Base-by-base conservation (phyloP, 352 stramenopile species). In the Paralagenidium karlingii region DNA sequence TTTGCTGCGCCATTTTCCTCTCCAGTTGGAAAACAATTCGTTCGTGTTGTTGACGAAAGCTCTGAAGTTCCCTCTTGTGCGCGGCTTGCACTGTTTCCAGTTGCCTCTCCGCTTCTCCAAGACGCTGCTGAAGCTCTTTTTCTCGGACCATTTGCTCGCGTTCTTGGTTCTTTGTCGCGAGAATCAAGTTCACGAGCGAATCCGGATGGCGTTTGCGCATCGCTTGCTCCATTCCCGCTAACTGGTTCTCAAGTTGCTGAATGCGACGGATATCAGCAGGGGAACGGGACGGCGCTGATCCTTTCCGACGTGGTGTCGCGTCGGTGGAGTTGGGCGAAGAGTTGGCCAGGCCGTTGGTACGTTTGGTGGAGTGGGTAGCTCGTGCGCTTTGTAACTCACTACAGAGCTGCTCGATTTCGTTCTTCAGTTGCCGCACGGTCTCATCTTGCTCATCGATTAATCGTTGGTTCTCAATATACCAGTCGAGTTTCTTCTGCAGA, bases 381-480 rank as follows among this genome's bases (percentile, higher is more conserved):
- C n/a, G 10, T 8, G 3, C 28, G 12, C 8, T 12, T 5, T 27
- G 8, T 16, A 21, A 27, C 2, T 5, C 25, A 9, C n/a, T 58
- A 32, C 12, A 41, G 1, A 32, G 21, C 9, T 68, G 37, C 1
- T 45, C 32, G n/a, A 55, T 64, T 63, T 40, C 15, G 41, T 19
- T 38, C 29, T 33, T 51, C 12, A 85, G 47, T 6, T 47, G 46
- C 20, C 40, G 47, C n/a, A 85, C 24, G 18, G 75, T 55, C 8
- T 75, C 69, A 28, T 91, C 75, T 43, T 91, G 75, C 8, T 75
- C 71, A 22, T 91, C 75, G 2, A 89, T 40, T n/a, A 88, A 36
- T 3, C 69, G 48, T 41, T 91, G 78, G 39, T 91, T 91, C 29
- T 71, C 60, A 11, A 89, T 68, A 27, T 91, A 91, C 78, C 78